Conservation (phyloP, 176 grass and related monocot genomes). For the Phyllostachys edulis region DNA sequence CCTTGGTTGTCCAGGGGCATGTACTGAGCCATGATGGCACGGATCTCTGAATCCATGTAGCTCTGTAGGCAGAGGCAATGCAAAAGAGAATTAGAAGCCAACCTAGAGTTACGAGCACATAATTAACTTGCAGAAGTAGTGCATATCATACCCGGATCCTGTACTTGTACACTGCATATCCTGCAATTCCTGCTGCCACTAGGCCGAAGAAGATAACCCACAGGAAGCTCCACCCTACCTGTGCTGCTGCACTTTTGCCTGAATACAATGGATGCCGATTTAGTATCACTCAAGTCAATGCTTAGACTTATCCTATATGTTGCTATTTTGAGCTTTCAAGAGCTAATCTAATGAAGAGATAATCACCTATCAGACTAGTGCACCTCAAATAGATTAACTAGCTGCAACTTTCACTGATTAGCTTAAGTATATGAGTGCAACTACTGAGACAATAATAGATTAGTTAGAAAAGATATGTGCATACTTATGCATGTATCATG, state of each 20-base stretch:
- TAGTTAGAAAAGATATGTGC: not conserved
- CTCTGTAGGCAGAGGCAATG: constrained; percentile 43
- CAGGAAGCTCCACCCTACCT: constrained; percentile 76
- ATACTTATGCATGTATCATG: constrained; percentile 98
- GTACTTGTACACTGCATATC: constrained; percentile 90
- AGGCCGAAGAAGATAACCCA: constrained; percentile 87
- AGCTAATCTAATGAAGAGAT: not conserved
- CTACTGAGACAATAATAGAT: constrained; percentile 11
- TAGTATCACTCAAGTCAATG: not conserved
- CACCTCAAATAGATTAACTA: not conserved
- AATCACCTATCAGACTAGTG: not conserved
- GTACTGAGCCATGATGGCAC: constrained; percentile 89
- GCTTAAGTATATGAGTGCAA: not conserved
- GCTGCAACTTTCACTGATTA: not conserved
- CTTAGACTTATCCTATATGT: not conserved
- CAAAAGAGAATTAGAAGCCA: constrained; percentile 1
- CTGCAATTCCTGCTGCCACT: constrained; percentile 57
- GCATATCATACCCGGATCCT: constrained; percentile 64
- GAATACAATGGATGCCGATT: constrained; percentile 3
- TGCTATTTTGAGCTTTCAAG: not conserved
- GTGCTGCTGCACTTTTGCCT: constrained; percentile 64
- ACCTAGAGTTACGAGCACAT: constrained; percentile 3
- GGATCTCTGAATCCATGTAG: constrained; percentile 90
- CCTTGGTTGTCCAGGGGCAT: constrained; percentile 80
- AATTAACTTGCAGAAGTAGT: not conserved